Base-by-base conservation (phyloP, 2,329 filamentous ascomycete species). In the Nannizzia gypsea region DNA sequence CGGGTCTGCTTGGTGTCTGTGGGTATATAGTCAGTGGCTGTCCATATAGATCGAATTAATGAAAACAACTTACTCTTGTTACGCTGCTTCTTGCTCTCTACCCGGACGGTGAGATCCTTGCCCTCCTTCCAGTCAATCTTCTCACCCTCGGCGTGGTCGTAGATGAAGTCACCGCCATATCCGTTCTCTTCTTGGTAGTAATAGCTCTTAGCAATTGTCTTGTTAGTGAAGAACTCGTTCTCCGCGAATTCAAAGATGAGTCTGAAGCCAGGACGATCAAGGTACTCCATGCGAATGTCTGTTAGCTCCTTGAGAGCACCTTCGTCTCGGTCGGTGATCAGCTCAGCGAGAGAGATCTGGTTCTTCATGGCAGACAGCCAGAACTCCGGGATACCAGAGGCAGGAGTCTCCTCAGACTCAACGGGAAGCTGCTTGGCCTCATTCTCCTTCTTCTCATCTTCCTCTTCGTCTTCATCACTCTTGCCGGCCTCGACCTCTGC, bases 331-430 rank as follows among this genome's bases (percentile, higher is more conserved):
- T 97, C 93, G 69, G 93, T 99, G 74, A 99, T 96, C 84, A 96
- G 96, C 78, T 99, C 95, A 60, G 92, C 90, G 60, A 99, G 85
- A 31, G 91, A 95, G 70, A 93, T 84, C 75, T 96, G 92, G 81
- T 99, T 99, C 83, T 99, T 99, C 92, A 99, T 97, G 68, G 95
- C 92, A 63, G 92, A 96, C 57, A 99, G 82, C 93, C 93, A 99
- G 83, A 99, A 99, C 78, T 99, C 93, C 64, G 93, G 93, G 64
- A 99, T 96, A 75, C 93, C 93, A 69, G 84, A 81, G 65, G 87
- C 77, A 57, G 73, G 73, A 40, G 75, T 66, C 56, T 74, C 78
- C 59, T 77, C 73, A 31, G 69, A 70, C 61, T 77, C 74, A 22
- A 28, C 24, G 6, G 54, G 34, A 36, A 77, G 73, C 64, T 81